Conservation (phyloP, 176 grass and related monocot genomes). For the Bolboschoenus planiculmis region DNA sequence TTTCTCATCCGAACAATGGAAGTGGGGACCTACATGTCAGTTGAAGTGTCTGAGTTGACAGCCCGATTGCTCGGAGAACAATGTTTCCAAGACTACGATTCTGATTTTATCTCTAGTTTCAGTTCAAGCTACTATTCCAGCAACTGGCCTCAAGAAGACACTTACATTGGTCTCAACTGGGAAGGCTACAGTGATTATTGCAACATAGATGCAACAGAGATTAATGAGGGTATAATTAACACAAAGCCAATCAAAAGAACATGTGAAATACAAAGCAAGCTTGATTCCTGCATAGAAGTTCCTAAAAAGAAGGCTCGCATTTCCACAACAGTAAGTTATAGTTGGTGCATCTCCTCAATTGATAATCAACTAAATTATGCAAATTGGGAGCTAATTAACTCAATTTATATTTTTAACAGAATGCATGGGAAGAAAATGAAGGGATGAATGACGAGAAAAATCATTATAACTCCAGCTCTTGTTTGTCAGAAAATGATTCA, state of each 20-base stretch:
- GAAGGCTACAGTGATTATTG: neutral
- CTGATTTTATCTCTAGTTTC: neutral
- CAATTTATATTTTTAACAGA: slow-evolving; percentile 6
- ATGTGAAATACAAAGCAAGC: neutral
- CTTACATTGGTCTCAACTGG: neutral
- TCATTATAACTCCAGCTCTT: neutral
- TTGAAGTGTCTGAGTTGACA: slow-evolving; percentile 23
- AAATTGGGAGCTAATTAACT: slow-evolving; percentile 22
- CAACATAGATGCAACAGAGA: neutral
- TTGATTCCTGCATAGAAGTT: neutral
- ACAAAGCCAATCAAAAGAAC: neutral
- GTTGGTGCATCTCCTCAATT: neutral
- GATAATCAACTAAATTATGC: neutral
- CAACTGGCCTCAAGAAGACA: slow-evolving; percentile 19
- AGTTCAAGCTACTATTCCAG: neutral
- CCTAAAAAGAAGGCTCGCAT: slow-evolving; percentile 12
- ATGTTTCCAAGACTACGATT: slow-evolving; percentile 10
- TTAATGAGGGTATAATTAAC: neutral
- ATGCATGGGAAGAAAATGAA: neutral
- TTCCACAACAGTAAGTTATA: slow-evolving; percentile 16
- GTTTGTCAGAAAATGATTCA: neutral
- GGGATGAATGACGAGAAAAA: neutral
- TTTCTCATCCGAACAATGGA: slow-evolving; percentile 10
- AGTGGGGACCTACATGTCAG: neutral
- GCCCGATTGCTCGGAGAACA: slow-evolving; percentile 2